Conservation (phyloP, 2,329 filamentous ascomycete species). For the Incumbomyces delicatus region DNA sequence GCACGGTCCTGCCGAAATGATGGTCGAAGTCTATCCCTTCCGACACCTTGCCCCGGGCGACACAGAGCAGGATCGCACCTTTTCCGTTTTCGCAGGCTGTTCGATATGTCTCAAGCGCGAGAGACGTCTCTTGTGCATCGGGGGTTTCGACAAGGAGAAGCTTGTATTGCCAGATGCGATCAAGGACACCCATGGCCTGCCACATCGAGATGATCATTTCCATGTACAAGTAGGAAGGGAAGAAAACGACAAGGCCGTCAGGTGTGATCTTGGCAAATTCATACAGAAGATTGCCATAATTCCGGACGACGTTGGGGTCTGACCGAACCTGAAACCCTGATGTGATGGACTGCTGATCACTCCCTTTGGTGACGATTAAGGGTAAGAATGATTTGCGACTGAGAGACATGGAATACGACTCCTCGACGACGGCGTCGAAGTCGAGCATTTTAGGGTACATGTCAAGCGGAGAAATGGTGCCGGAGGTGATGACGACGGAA, state of each 20-base stretch:
- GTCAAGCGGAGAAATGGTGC: constrained; percentile 90
- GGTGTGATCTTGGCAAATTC: constrained; percentile 95
- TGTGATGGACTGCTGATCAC: constrained; percentile 85
- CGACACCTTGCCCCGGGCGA: constrained; percentile 91
- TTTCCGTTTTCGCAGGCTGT: constrained; percentile 96
- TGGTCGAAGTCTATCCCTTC: constrained; percentile 99
- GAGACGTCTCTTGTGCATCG: constrained; percentile 90
- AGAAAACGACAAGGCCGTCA: constrained; percentile 98
- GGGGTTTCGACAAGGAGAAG: constrained; percentile 95
- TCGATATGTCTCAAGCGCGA: constrained; percentile 91
- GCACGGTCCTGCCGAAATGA: constrained; percentile 88
- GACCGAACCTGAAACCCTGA: constrained; percentile 93
- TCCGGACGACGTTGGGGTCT: constrained; percentile 91
- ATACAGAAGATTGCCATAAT: constrained; percentile 85
- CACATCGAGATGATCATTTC: constrained; percentile 98
- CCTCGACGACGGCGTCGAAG: constrained; percentile 84
- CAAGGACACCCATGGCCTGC: constrained; percentile 96
- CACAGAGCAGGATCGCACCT: constrained; percentile 84
- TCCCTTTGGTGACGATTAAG: constrained; percentile 93
- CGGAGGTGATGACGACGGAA: constrained; percentile 96
- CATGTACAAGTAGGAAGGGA: constrained; percentile 98
- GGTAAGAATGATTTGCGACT: constrained; percentile 90
- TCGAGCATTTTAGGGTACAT: constrained; percentile 99
- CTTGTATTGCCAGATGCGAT: constrained; percentile 98
- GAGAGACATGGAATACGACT: constrained; percentile 95